phyloP scores from a whole-genome alignment of 2,329 filamentous ascomycete genomes.

The Microsporum canis region DNA sequence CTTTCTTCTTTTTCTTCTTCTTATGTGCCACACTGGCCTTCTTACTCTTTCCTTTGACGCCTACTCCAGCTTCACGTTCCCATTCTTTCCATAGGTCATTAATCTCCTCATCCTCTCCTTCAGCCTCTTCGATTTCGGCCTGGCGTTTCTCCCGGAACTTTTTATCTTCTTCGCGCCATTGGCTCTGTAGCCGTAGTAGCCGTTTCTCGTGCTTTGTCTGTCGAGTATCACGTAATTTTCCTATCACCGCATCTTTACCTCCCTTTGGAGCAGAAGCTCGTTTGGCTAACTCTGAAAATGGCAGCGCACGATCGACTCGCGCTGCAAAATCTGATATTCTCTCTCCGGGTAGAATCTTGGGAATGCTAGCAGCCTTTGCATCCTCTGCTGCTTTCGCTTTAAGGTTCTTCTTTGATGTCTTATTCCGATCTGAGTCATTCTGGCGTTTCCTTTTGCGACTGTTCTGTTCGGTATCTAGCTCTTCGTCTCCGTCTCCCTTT shows the following conservation, averaged over 20 bases:
- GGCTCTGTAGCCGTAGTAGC: slow-evolving; percentile 50
- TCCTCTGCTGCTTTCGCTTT: slow-evolving; percentile 14
- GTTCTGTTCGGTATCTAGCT: slow-evolving; percentile 24
- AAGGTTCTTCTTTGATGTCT: slow-evolving; percentile 7
- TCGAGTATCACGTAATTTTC: slow-evolving; percentile 42
- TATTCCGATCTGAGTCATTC: slow-evolving; percentile 12
- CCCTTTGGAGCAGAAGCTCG: slow-evolving; percentile 43
- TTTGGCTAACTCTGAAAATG: slow-evolving; percentile 52
- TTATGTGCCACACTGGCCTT: slow-evolving; percentile 48
- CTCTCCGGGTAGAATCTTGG: slow-evolving; percentile 73
- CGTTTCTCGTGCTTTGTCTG: slow-evolving; percentile 75
- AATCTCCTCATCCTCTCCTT: slow-evolving; percentile 51
- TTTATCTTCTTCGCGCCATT: slow-evolving; percentile 47
- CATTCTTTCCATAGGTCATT: slow-evolving; percentile 54
- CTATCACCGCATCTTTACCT: slow-evolving; percentile 14
- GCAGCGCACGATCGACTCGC: slow-evolving; percentile 74
- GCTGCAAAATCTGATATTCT: slow-evolving; percentile 67
- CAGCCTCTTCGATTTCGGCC: slow-evolving; percentile 59
- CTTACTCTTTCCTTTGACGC: slow-evolving; percentile 45
- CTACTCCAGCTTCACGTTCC: slow-evolving; percentile 43
- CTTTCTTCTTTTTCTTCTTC: slow-evolving; percentile 42
- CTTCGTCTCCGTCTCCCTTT: neutral
- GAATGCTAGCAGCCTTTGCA: slow-evolving; percentile 23
- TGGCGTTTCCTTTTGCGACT: slow-evolving; percentile 41
- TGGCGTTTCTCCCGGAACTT: slow-evolving; percentile 60